Evolutionary conservation across 768 basidiomycete genomes (phyloP).

Genomic region (Trametes punicea): DNA sequence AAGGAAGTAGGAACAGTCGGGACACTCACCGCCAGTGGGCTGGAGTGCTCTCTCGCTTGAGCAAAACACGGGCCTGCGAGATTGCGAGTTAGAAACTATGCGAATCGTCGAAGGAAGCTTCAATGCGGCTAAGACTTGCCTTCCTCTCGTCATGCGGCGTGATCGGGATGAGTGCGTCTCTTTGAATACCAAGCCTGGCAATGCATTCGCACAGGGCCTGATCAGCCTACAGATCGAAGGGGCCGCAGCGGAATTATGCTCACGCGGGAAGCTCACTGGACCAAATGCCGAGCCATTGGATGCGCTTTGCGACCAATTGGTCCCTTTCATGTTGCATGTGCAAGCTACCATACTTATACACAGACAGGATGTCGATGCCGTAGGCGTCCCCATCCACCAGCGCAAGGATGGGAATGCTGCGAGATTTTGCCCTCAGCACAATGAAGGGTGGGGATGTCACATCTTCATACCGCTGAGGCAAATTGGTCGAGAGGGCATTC

Average conservation of each 20-base stretch:
- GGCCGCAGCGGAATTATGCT: conserved; percentile 15
- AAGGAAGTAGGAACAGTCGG: neutral
- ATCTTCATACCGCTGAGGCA: conserved; percentile 52
- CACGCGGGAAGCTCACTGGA: conserved; percentile 66
- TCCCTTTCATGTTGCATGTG: conserved; percentile 67
- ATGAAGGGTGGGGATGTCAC: neutral
- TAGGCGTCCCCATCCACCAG: conserved; percentile 91
- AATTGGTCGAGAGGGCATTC: conserved; percentile 61
- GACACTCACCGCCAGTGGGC: conserved; percentile 61
- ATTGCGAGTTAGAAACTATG: neutral
- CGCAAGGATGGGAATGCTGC: conserved; percentile 71
- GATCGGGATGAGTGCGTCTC: conserved; percentile 64
- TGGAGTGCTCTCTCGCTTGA: conserved; percentile 51
- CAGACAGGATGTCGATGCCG: conserved; percentile 88
- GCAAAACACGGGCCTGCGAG: conserved; percentile 59
- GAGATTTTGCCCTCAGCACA: neutral
- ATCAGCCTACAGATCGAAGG: neutral
- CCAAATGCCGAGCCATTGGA: conserved; percentile 81
- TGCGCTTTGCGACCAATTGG: conserved; percentile 61
- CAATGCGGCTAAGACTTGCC: conserved; percentile 35
- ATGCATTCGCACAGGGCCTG: neutral
- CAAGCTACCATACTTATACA: conserved; percentile 79
- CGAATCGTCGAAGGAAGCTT: neutral
- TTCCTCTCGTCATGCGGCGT: conserved; percentile 73
- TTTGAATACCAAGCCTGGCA: conserved; percentile 55